A percentile compares a stretch with the other conserved stretches of the same genome.
Conservation (phyloP, 2,329 filamentous ascomycete species). For the Sclerotiophoma versabilis region DNA sequence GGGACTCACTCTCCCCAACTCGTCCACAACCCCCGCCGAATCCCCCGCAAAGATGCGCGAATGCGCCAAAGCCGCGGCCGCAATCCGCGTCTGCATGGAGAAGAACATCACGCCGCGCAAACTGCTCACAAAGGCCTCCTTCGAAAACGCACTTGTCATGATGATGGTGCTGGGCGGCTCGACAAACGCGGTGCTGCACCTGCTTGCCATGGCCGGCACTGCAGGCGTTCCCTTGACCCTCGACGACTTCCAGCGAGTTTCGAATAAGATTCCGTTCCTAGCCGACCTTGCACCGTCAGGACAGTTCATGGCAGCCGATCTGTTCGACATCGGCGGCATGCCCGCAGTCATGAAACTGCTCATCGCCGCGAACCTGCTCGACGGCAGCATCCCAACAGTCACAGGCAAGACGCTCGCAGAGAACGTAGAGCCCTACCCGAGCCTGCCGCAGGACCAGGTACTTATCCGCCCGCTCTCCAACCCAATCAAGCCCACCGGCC, state of each 20-base stretch:
- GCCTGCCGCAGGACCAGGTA: constrained; percentile 76
- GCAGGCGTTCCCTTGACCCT: constrained; percentile 79
- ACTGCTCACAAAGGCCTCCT: constrained; percentile 78
- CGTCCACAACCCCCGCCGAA: constrained; percentile 80
- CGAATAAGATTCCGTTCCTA: constrained; percentile 83
- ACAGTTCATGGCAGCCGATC: constrained; percentile 85
- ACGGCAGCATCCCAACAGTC: constrained; percentile 80
- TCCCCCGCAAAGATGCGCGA: constrained; percentile 86
- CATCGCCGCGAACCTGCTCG: constrained; percentile 75
- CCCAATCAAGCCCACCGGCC: constrained; percentile 85
- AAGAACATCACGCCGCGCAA: constrained; percentile 82
- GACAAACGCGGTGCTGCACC: constrained; percentile 87
- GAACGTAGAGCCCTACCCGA: constrained; percentile 79
- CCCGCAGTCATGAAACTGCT: constrained; percentile 86
- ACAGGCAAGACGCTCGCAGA: constrained; percentile 84
- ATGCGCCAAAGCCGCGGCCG: constrained; percentile 80
- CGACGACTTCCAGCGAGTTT: constrained; percentile 83
- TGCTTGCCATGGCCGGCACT: constrained; percentile 88
- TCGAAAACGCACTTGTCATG: constrained; percentile 88
- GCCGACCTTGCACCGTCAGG: constrained; percentile 86
- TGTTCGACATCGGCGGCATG: constrained; percentile 85
- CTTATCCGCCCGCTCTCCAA: constrained; percentile 83
- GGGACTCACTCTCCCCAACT: constrained; percentile 82
- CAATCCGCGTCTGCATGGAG: constrained; percentile 81
- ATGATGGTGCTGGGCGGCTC: constrained; percentile 92